Evolutionary conservation across 2,329 filamentous ascomycete species (phyloP), one percentile per base, ranked within the genome.

Genomic region (Fusarium succisae): DNA sequence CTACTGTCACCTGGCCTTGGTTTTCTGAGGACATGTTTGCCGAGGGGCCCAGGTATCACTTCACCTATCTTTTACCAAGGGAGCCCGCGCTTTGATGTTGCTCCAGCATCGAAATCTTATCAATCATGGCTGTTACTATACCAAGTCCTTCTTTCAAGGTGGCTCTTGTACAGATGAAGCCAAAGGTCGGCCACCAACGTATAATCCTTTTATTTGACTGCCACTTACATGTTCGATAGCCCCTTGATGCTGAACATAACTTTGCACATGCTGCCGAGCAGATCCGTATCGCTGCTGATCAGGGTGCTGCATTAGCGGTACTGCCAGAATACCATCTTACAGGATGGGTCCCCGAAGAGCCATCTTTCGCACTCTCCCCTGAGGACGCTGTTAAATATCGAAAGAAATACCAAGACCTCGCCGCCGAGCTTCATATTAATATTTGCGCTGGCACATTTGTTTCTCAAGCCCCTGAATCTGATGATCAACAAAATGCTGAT

Each of bases 391-490:
- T 84, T 15, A 79, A 78, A 2, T 93, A 91, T 78, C 84, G 94
- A 4, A 77, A 84, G 18, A 87, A 84, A 72, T 94, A 94, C 79
- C 87, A 88, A 70, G 83, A 84, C 8, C 82, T 94, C 14, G 93
- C 93, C 6, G 88, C 87, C 61, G 89, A 93, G 75, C 88, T 90
- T 55, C 83, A 86, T 66, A 93, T 93, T 76, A 87, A 86, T 81
- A 91, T 93, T 70, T 90, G 91, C 0, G 93, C 95, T 0, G 95
- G 94, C 4, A 97, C 94, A 0, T 93, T 97, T 57, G 89, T 96
- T 30, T 70, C 62, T 4, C 53, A 72, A 17, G 63, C 72, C 35
- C 73, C 72, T 15, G 38, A 54, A 18, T 28, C 44, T 11, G 24
- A 26, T 58, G 89, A 91, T 74, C 86, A 88, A 24, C 86, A 86